Evolutionary conservation across 345 rosid species (phyloP), one percentile per base, ranked within the genome.

Genomic region (Populus simonii): DNA sequence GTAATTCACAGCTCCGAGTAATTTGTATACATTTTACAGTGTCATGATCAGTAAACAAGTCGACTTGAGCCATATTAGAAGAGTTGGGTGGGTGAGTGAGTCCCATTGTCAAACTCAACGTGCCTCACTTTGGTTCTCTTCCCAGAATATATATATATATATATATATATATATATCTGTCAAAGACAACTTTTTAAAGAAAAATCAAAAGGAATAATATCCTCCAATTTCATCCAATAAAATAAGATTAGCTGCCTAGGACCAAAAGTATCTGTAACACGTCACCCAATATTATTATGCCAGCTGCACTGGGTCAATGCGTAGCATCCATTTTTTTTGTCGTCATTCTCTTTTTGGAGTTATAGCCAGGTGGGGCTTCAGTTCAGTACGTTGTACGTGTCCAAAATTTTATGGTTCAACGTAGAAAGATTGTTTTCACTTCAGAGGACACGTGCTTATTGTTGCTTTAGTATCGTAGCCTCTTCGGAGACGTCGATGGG

Each of bases 121-220:
- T 79, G 70, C 75, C 76, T 85, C 71, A 70, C 84, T 81, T 79
- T 77, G 71, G 59, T 77, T 84, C 77, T 77, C 57, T 71, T 63
- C 51, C 62, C 66, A 71, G 67, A 49, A 75, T 16, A 10, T n/a
- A 41, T 27, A 27, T 27, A 27, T 27, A 27, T 27, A 36, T 36
- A 16, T 12, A 43, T 43, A 43, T 36, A 31, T 31, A 33, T 33
- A 33, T 33, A 33, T 33, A 33, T 33, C 36, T 33, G 36, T 33
- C 36, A 33, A 33, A 33, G 36, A 33, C 36, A 33, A 33, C 36
- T 33, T 33, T 33, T 33, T 33, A 0, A 33, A 33, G 36, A 33
- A 33, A 33, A 33, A 33, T 33, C 6, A 33, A 33, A 33, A 4
- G 36, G 36, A 33, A 33, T 33, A 33, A 33, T 33, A 33, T 33